Conservation (phyloP, 352 stramenopile genomes). For the Globisporangium irregulare region DNA sequence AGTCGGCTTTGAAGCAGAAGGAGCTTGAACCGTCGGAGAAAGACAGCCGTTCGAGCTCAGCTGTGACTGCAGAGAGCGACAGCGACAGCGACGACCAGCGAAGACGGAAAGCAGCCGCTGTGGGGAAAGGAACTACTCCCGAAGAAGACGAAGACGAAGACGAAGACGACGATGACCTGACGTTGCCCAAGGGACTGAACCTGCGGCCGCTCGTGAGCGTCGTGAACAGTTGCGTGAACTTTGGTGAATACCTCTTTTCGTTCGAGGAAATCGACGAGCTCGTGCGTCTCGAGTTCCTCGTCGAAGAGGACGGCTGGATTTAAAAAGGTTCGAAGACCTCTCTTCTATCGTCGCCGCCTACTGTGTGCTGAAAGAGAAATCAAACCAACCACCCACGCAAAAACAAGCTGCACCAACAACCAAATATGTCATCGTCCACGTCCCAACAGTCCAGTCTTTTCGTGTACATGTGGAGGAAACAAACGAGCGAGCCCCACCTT, state of each 20-base stretch:
- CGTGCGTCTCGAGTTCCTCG: conserved; percentile 73
- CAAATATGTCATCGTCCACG: not conserved
- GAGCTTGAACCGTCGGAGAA: conserved; percentile 33
- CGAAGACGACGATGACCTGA: conserved; percentile 25
- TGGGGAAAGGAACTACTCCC: not conserved
- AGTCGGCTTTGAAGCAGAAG: not conserved
- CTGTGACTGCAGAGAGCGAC: conserved; percentile 51
- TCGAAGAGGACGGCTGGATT: conserved; percentile 82
- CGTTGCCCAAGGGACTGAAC: conserved; percentile 21
- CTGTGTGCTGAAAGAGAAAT: not conserved
- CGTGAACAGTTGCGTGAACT: conserved; percentile 37
- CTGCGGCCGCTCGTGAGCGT: conserved; percentile 27
- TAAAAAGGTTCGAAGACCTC: conserved; percentile 23
- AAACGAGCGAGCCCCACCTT: not conserved
- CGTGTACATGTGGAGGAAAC: not conserved
- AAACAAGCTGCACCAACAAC: not conserved
- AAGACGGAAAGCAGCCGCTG: conserved; percentile 21
- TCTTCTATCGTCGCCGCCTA: not conserved
- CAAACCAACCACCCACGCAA: not conserved
- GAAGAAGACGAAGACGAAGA: conserved; percentile 28
- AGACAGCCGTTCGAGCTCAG: conserved; percentile 48
- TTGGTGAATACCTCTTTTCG: conserved; percentile 45
- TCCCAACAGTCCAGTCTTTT: not conserved
- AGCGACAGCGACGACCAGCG: conserved; percentile 50
- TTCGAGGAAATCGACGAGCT: conserved; percentile 57